Evolutionary conservation across 1,284 basidiomycete genomes (phyloP), one percentile per base, ranked within the genome.

Genomic region (Boletellus deceptivus): DNA sequence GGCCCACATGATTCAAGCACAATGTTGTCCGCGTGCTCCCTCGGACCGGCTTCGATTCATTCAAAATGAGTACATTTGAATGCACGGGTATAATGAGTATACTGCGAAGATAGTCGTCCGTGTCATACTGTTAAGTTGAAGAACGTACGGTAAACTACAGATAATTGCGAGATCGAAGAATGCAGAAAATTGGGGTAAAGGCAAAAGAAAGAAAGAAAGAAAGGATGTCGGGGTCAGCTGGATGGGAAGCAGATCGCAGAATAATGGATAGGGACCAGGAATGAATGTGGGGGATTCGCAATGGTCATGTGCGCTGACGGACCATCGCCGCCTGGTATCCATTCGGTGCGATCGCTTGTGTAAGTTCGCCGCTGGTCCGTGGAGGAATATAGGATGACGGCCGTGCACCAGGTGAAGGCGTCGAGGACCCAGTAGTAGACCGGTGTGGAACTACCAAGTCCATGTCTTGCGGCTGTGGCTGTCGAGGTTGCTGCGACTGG

Each of bases 381-480:
- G 71, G 61, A 47, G 76, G 77, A 48, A 75, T 70, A 58, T 76
- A 84, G 29, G 86, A 85, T 35, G 74, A 70, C 20, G 85, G 82
- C 46, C 84, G 75, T 51, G 76, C 73, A 22, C 76, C 70, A 11
- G 78, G 67, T 35, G 74, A 68, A 49, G 72, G 69, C 54, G 70
- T 72, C 36, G 73, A 69, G 43, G 65, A 41, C 41, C 61, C 59
- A 46, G 72, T 73, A 44, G 66, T 68, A 31, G 77, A 68, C 39
- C 77, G 76, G 38, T 78, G 75, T 29, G 72, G 64, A 38, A 67
- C 60, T 31, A 67, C 57, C 80, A 82, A 84, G 27, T 84, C 80
- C 36, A 75, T 73, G 51, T 73, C 69, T 65, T 75, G 58, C 61
- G 73, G 53, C 64, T 75, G 70, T 25, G 64, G 69, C 51, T 64